Base-by-base conservation (phyloP, 305 asterid genomes). In the Fraxinus dipetala region DNA sequence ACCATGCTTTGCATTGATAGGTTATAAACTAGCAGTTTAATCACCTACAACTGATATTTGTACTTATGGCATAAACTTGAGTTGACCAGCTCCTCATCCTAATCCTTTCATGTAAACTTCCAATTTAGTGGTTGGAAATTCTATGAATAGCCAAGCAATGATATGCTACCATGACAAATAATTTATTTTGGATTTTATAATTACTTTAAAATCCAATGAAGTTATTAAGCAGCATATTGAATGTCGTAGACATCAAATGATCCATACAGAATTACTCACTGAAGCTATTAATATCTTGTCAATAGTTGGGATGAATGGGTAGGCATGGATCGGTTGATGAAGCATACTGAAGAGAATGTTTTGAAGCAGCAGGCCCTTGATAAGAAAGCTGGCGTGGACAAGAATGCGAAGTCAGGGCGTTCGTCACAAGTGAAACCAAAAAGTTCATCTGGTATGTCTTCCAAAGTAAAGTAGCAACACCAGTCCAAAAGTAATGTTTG, bases 241-340 rank as follows among this genome's bases (percentile, higher is more conserved):
- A 78, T 54, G 76, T 65, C 76, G 81, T 35, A 74, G 35, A 82
- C n/a, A 45, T 73, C 30, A 73, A 56, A 76, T 76, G 20, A 38
- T 82, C 56, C 34, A 51, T 83, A 76, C 74, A 32, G 30, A 87
- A 75, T 80, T 40, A 74, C 90, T 84, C 79, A 83, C 70, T 84
- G 35, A 84, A 80, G 31, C 72, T 76, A 81, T 84, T 13, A 82
- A 81, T 84, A 65, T 83, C 81, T 86, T 86, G 81, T 78, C 87
- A 83, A 87, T 90, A 96, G 99, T 87, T 96, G 97, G 98, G 99
- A 96, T 88, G 99, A 94, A 88, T 96, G 98, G 98, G 98, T 96
- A 82, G 94, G 93, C 80, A 85, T 85, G 78, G 95, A 90, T 81
- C 97, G 98, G 81, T 78, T 96, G 94, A 85, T 96, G 95, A 96